Percentiles rank a stretch among this genome's conserved stretches.
Conservation (phyloP, 164 flowering plant genomes). For the Platanus orientalis region DNA sequence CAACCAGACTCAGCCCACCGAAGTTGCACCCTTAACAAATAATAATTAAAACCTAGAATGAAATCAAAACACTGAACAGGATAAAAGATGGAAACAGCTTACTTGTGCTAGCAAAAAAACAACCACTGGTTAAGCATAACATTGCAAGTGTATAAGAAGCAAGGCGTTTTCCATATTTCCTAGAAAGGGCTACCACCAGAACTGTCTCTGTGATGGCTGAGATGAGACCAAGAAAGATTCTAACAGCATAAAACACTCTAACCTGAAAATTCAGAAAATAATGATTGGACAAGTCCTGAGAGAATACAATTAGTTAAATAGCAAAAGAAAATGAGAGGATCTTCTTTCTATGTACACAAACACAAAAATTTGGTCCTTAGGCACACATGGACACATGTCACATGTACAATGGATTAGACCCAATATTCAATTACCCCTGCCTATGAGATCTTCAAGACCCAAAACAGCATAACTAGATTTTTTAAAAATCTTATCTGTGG, state of each 20-base stretch:
- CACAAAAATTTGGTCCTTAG: no score
- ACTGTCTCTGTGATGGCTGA: slow-evolving; percentile 72
- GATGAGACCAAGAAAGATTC: slow-evolving; percentile 76
- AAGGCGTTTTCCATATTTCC: slow-evolving; percentile 91
- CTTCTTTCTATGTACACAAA: no score
- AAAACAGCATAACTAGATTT: no score
- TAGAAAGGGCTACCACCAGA: slow-evolving; percentile 81
- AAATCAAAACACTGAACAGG: neutral
- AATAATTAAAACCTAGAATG: neutral
- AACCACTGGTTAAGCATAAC: slow-evolving; percentile 95
- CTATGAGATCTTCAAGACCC: no score
- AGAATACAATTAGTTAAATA: neutral
- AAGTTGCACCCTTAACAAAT: no score
- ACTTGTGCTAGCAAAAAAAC: slow-evolving; percentile 98
- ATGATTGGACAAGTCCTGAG: neutral
- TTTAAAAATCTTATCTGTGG: no score
- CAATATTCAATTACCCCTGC: no score
- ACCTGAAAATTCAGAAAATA: slow-evolving; percentile 47
- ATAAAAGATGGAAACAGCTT: slow-evolving; percentile 19
- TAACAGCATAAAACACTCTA: slow-evolving; percentile 86
- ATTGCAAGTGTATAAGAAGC: slow-evolving; percentile 89
- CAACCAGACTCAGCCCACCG: no score
- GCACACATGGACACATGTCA: no score
- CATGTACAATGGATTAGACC: no score
- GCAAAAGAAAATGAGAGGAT: no score